Percentiles rank a stretch among this genome's conserved stretches.
phyloP scores from a whole-genome alignment of 148 eudicot species.

The Chenopodium formosanum region DNA sequence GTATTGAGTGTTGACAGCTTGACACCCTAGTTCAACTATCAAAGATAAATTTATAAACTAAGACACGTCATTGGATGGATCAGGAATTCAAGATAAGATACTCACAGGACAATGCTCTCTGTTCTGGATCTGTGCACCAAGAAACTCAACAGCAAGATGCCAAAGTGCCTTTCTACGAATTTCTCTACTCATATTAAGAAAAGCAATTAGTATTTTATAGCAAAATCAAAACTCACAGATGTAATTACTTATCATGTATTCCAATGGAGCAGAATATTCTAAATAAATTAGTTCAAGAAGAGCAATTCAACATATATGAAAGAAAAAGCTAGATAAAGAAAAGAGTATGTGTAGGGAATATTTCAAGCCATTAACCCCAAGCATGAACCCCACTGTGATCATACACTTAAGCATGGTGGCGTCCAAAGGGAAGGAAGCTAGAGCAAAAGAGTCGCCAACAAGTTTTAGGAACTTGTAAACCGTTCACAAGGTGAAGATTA shows the following conservation, averaged over 20 bases:
- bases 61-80: background rate
- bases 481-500: too few relatives aligned
- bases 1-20: background rate
- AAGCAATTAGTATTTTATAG: background rate
- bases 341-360: background rate
- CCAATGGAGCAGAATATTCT: background rate
- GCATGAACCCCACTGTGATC: too few relatives aligned
- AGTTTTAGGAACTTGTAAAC: too few relatives aligned
- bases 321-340: background rate
- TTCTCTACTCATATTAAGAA: conserved; percentile 46
- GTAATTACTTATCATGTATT: background rate
- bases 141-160: conserved; percentile 79
- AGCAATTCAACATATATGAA: background rate
- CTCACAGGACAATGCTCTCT: conserved; percentile 98
- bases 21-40: background rate
- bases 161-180: conserved; percentile 71
- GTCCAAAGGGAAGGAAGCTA: too few relatives aligned
- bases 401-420: too few relatives aligned
- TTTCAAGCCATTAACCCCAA: too few relatives aligned
- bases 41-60: background rate
- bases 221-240: background rate
- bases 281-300: background rate
- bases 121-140: conserved; percentile 72
- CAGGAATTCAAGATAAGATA: conserved; percentile 15
- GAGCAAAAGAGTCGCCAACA: too few relatives aligned